These are phyloP conservation scores for Suillus lakei DNA, from an alignment of 768 basidiomycete genomes.

Conservation along the genomic window DNA sequence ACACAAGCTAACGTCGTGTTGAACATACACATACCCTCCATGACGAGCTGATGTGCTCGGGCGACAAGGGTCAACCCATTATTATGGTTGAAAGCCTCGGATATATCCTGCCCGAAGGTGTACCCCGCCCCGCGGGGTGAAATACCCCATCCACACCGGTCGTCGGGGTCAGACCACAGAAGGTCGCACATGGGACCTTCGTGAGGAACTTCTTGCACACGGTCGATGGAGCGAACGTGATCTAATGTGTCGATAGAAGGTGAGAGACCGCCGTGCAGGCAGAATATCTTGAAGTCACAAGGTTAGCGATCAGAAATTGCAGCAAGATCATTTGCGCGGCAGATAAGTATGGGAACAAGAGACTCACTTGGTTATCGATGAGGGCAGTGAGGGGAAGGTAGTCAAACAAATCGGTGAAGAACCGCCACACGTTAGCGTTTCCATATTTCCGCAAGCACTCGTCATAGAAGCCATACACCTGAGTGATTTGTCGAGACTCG, in stretches of 20 bases:
- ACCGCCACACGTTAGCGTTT: constrained; percentile 99
- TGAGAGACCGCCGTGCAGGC: constrained; percentile 95
- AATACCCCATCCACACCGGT: constrained; percentile 99
- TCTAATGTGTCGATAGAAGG: constrained; percentile 99
- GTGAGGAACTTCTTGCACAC: constrained; percentile 98
- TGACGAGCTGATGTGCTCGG: constrained; percentile 92
- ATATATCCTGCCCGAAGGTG: constrained; percentile 99
- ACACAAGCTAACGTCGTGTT: constrained; percentile 10
- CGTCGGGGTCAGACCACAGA: constrained; percentile 99
- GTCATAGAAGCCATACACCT: constrained; percentile 99
- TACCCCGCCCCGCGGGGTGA: constrained; percentile 98
- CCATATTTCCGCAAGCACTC: constrained; percentile 99
- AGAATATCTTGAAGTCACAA: constrained; percentile 80
- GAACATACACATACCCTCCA: constrained; percentile 76
- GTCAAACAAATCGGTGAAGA: constrained; percentile 98
- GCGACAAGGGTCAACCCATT: constrained; percentile 97
- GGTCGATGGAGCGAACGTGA: constrained; percentile 98
- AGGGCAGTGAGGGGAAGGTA: constrained; percentile 96
- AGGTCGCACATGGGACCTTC: constrained; percentile 99
- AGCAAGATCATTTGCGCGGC: not conserved
- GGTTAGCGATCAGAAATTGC: constrained; percentile 6
- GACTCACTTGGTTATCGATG: constrained; percentile 97
- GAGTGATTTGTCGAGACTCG: constrained; percentile 99
- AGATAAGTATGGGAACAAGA: constrained; percentile 3
- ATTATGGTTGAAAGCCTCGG: constrained; percentile 99